Conservation (phyloP, 129 eudicot genomes). For the Helianthus annuus region HanXRQr2.0-SUNRISE NC_035442.2:145564705-145565204, state of each 20-base stretch:
- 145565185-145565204: not conserved
- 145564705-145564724: not conserved
- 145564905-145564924: not conserved
- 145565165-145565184: not conserved
- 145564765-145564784: not conserved
- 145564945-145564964: not conserved
- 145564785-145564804: not conserved
- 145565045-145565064: not conserved
- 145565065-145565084: slow-evolving; percentile 28
- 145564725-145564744: not conserved
- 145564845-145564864: too few relatives aligned
- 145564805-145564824: not conserved
- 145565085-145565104: slow-evolving; percentile 36
- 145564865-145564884: too few relatives aligned
- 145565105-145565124: slow-evolving; percentile 46
- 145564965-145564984: slow-evolving; percentile 23
- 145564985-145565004: slow-evolving; percentile 18
- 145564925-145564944: not conserved
- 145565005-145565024: not conserved
- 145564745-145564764: not conserved
- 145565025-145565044: not conserved
- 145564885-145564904: not conserved
- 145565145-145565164: slow-evolving; percentile 52
- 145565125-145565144: slow-evolving; percentile 41
- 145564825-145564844: too few relatives aligned